A percentile compares a stretch with the other conserved stretches of the same genome.
phyloP scores from a whole-genome alignment of 768 basidiomycete genomes.

The Clitopilus hobsonii region DNA sequence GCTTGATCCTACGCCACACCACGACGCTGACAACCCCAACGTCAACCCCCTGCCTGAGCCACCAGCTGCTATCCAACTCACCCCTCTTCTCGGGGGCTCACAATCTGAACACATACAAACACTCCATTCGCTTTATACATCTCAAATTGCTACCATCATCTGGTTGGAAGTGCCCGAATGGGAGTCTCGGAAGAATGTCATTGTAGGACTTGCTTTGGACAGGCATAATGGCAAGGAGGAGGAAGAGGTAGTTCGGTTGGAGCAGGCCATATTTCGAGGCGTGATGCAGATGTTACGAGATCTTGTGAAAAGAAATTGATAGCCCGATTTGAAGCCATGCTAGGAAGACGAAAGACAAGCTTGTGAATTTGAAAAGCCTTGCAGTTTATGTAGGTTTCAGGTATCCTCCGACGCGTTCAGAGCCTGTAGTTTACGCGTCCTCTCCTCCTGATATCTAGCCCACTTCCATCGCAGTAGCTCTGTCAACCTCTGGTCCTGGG shows the following conservation, averaged over 20 bases:
- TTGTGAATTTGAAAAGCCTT: too few relatives aligned
- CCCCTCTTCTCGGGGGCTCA: conserved; percentile 72
- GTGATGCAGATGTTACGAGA: conserved; percentile 46
- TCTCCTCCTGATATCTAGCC: conserved; percentile 35
- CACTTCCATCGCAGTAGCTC: conserved; percentile 67
- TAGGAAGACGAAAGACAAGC: not conserved
- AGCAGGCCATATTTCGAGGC: conserved; percentile 40
- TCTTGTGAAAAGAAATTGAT: conserved; percentile 20
- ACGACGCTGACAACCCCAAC: conserved; percentile 29
- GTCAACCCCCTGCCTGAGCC: conserved; percentile 45
- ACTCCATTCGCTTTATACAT: conserved; percentile 74
- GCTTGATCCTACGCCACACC: conserved; percentile 34
- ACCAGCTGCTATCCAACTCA: conserved; percentile 71
- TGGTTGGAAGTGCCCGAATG: conserved; percentile 52
- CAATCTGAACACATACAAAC: conserved; percentile 65
- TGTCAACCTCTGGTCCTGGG: conserved; percentile 48
- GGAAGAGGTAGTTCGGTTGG: conserved; percentile 25
- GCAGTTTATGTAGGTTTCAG: too few relatives aligned
- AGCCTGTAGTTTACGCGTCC: conserved; percentile 31
- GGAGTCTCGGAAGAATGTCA: conserved; percentile 51
- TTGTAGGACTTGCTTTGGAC: conserved; percentile 72
- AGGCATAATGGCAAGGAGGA: conserved; percentile 24
- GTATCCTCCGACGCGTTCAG: conserved; percentile 33
- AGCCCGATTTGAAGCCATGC: conserved; percentile 23
- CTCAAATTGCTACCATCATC: conserved; percentile 83